These are phyloP conservation scores for Arachis monticola DNA, from an alignment of 331 rosid species.

Conservation along the genomic window DNA sequence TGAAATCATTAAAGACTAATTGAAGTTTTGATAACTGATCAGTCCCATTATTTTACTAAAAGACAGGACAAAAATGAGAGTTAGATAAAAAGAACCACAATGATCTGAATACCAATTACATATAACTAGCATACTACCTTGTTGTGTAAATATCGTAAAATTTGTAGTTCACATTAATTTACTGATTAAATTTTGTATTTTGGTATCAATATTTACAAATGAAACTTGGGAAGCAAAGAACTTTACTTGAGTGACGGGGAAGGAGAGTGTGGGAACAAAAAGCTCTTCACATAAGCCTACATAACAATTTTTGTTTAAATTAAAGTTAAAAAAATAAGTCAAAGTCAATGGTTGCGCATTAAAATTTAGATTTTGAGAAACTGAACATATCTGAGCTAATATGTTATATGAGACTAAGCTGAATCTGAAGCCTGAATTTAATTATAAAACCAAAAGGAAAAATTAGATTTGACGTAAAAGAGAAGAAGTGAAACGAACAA, in stretches of 20 bases:
- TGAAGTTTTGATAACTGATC: conserved; percentile 27
- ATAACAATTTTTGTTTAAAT: conserved; percentile 16
- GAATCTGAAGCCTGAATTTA: conserved; percentile 53
- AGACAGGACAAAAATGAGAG: conserved; percentile 23
- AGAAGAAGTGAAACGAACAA: not conserved
- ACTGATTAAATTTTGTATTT: not conserved
- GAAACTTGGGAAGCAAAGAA: conserved; percentile 23
- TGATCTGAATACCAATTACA: conserved; percentile 19
- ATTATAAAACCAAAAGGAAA: no score
- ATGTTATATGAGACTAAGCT: conserved; percentile 83
- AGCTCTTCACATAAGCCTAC: conserved; percentile 82
- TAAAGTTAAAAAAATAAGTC: not conserved
- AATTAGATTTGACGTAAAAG: not conserved
- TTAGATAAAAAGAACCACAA: not conserved
- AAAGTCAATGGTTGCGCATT: not conserved
- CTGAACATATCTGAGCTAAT: conserved; percentile 73
- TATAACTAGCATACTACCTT: not conserved
- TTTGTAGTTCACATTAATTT: not conserved
- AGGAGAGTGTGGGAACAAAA: conserved; percentile 79
- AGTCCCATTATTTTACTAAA: conserved; percentile 5
- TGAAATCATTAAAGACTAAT: not conserved
- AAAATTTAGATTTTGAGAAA: not conserved
- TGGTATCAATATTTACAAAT: not conserved
- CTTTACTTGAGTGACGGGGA: conserved; percentile 65
- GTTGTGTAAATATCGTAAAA: conserved; percentile 17